A percentile compares a stretch with the other conserved stretches of the same genome.
These are phyloP conservation scores for Hawksworthiomyces lignivorus DNA, from an alignment of 2,329 filamentous ascomycete genomes.

Conservation along the genomic window DNA sequence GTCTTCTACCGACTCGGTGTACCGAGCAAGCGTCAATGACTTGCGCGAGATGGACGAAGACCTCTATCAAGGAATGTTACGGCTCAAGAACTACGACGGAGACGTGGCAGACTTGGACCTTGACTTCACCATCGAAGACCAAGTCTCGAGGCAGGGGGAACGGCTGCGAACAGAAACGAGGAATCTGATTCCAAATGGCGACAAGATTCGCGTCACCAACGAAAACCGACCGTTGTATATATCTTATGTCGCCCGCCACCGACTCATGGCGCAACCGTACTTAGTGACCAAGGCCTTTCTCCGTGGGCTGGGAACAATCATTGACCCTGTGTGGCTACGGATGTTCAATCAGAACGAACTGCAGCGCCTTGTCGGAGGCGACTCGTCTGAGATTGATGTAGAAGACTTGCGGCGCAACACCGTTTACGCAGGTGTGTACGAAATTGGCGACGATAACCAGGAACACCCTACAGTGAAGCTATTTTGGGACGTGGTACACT, in stretches of 20 bases:
- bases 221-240: conserved; percentile 93
- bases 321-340: conserved; percentile 84
- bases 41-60: conserved; percentile 84
- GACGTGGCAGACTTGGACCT: conserved; percentile 74
- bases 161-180: conserved; percentile 58
- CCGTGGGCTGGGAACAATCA: conserved; percentile 75
- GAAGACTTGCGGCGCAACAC: conserved; percentile 80
- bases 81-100: conserved; percentile 77
- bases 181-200: conserved; percentile 69
- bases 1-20: conserved; percentile 52
- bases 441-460: conserved; percentile 75
- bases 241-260: conserved; percentile 80
- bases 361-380: conserved; percentile 86
- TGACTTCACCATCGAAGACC: conserved; percentile 84
- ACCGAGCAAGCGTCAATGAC: conserved; percentile 91
- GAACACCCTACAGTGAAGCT: conserved; percentile 81
- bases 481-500: conserved; percentile 86
- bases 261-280: conserved; percentile 71
- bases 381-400: conserved; percentile 77
- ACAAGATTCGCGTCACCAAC: conserved; percentile 74
- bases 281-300: conserved; percentile 84
- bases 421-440: conserved; percentile 78
- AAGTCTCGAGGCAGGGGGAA: conserved; percentile 38
- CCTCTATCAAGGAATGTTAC: conserved; percentile 76
- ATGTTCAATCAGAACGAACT: conserved; percentile 99